Evolutionary conservation across 2,329 filamentous ascomycete species (phyloP), one percentile per base, ranked within the genome.

Genomic region (Neofusicoccum umdonicola): DNA sequence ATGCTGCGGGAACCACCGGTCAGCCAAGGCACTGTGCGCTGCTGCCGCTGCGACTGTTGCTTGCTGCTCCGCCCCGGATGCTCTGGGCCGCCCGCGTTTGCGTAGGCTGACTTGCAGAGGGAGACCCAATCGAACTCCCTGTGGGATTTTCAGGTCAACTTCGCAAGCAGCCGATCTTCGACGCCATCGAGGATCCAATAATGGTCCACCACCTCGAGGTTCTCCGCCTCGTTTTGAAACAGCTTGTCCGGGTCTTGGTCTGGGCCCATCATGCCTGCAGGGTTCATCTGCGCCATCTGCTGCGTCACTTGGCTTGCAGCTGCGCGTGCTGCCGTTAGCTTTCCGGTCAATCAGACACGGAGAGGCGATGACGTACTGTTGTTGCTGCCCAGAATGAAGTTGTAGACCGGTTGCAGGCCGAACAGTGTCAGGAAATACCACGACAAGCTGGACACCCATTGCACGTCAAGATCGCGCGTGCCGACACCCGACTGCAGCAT

Each of bases 401-500:
- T 96, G 78, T 99, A 99, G 65, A 99, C 93, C 63, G 94, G 92
- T 78, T 98, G 94, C 65, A 99, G 83, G 52, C 96, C 95, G 76
- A 99, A 98, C 68, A 99, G 88, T 73, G 96, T 98, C 69, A 99
- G 82, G 76, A 99, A 98, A 82, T 99, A 99, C 93, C 95, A 99
- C 66, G 93, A 97, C 78, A 99, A 88, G 79, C 93, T 97, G 0
- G 93, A 97, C 80, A 99, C 97, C 95, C 95, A 99, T 79, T 94
- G 87, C 11, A 97, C 95, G 75, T 99, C 96, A 81, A 99, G 89
- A 76, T 99, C 95, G 73, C 89, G 90, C 31, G 96, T 99, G 68
- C 93, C 93, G 50, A 99, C 94, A 72, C 95, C 95, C 47, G 94
- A 94, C 81, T 99, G 95, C 62, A 99, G 85, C 95, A 99, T 99